Conservation (phyloP, 495 filamentous ascomycete species). For the Thozetella sp. region DNA sequence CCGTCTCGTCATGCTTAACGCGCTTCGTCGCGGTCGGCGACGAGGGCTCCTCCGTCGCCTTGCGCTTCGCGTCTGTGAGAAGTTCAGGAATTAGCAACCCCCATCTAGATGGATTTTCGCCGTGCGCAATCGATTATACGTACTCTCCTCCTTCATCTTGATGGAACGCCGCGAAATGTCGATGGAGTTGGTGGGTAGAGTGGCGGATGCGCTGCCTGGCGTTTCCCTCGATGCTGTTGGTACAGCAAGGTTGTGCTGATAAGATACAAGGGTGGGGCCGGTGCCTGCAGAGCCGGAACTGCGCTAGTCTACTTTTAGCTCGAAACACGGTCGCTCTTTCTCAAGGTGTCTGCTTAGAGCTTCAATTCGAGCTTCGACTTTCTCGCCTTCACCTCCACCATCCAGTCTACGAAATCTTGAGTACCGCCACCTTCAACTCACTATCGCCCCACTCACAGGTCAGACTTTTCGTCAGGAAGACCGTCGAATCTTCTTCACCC, state of each 20-base stretch:
- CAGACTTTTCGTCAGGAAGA: not conserved
- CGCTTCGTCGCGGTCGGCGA: conserved; percentile 66
- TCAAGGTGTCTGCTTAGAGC: not conserved
- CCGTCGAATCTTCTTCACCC: not conserved
- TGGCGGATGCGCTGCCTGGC: conserved; percentile 9
- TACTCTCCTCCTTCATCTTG: conserved; percentile 52
- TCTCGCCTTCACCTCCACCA: not conserved
- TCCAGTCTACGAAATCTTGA: not conserved
- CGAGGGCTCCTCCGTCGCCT: conserved; percentile 71
- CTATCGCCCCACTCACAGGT: too few species aligned
- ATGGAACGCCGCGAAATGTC: conserved; percentile 9
- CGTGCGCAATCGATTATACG: conserved; percentile 7
- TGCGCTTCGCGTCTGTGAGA: conserved; percentile 68
- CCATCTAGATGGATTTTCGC: not conserved
- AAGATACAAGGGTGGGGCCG: not conserved
- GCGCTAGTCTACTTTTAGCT: conserved; percentile 19
- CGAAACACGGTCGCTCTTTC: conserved; percentile 18
- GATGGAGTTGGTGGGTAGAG: conserved; percentile 11
- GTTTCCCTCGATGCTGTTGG: conserved; percentile 11
- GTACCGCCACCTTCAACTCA: too few species aligned
- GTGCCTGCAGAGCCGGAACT: not conserved
- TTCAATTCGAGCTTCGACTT: not conserved
- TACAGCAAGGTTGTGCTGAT: conserved; percentile 11
- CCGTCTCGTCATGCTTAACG: conserved; percentile 58
- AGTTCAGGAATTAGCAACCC: not conserved